Base-by-base conservation (phyloP, 2,329 filamentous ascomycete genomes). In the Clarireedia homoeocarpa region DNA sequence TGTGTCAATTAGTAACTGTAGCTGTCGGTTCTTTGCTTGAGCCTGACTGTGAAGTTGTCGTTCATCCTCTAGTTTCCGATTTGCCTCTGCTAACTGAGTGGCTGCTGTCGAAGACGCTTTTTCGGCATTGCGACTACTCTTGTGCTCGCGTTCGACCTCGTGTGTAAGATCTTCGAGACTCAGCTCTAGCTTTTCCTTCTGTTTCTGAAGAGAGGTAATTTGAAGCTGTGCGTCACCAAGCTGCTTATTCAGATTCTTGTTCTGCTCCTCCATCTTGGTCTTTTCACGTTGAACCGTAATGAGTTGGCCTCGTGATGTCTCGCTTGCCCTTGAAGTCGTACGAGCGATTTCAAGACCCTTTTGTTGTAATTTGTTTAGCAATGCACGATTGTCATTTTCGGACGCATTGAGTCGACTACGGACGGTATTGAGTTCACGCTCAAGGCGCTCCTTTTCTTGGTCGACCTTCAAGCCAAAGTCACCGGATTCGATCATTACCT, bases 301-400 rank as follows among this genome's bases (percentile, higher is more conserved):
- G 48, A 96, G 77, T 62, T 94, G 88, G 2, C 85, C 80, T 39
- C 91, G 85, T 48, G 91, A 89, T 34, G 84, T 88, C 64, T 97
- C 92, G 59, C 82, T 91, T 30, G 88, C 92, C 58, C 86, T 86
- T 5, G 91, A 95, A 58, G 83, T 89, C 0, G 92, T 94, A 47
- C 94, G 83, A 42, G 92, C 92, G 70, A 99, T 95, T 68, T 99
- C 92, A 6, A 99, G 80, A 30, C 95, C 94, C 75, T 97, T 97
- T 67, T 97, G 92, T 67, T 97, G 92, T 17, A 99, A 79, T 72
- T 97, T 97, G 74, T 96, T 97, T 62, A 97, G 79, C n/a, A 99
- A 76, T 5, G 91, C 86, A 51, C 90, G 86, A 66, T 97, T 97
- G 72, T 97, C 92, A 65, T 97, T 96, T 70, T 99, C 92, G 0